Percentiles rank a stretch among this genome's conserved stretches.
Conservation (phyloP, 768 basidiomycete species). For the Clavaria fumosa region DNA sequence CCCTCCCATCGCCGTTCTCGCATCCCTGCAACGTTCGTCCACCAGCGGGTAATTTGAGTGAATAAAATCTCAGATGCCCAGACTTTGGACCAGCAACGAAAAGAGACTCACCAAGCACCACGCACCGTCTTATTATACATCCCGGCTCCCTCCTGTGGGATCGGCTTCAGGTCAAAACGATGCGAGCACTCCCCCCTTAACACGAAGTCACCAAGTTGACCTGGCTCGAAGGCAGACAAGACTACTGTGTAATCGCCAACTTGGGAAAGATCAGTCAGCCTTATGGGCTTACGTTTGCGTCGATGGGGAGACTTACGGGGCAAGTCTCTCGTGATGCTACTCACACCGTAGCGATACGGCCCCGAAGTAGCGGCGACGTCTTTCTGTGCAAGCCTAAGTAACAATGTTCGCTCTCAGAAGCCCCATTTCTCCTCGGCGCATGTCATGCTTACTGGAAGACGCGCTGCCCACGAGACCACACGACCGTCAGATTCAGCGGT, state of each 20-base stretch:
- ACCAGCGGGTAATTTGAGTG: no score
- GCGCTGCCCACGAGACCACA: slow-evolving; percentile 65
- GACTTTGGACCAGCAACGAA: neutral
- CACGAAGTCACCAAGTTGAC: slow-evolving; percentile 47
- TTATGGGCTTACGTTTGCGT: no score
- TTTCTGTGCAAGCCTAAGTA: slow-evolving; percentile 37
- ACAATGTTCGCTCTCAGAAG: neutral
- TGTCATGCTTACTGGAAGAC: slow-evolving; percentile 50
- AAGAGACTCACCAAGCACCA: slow-evolving; percentile 50
- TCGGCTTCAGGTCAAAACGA: slow-evolving; percentile 44
- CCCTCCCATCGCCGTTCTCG: slow-evolving; percentile 46
- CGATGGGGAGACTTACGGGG: slow-evolving; percentile 34
- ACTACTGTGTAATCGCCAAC: slow-evolving; percentile 73
- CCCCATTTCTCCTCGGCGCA: neutral
- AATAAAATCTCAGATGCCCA: no score
- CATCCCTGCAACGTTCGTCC: slow-evolving; percentile 23
- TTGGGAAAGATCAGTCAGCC: no score
- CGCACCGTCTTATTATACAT: slow-evolving; percentile 60
- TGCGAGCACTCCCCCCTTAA: slow-evolving; percentile 47
- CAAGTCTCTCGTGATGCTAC: slow-evolving; percentile 36
- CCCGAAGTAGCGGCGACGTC: slow-evolving; percentile 65
- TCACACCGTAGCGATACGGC: slow-evolving; percentile 67
- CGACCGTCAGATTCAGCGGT: slow-evolving; percentile 55
- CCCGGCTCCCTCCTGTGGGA: slow-evolving; percentile 81
- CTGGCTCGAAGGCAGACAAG: slow-evolving; percentile 74